Base-by-base conservation (phyloP, 1,284 basidiomycete species). In the Heterobasidion irregulare region DNA sequence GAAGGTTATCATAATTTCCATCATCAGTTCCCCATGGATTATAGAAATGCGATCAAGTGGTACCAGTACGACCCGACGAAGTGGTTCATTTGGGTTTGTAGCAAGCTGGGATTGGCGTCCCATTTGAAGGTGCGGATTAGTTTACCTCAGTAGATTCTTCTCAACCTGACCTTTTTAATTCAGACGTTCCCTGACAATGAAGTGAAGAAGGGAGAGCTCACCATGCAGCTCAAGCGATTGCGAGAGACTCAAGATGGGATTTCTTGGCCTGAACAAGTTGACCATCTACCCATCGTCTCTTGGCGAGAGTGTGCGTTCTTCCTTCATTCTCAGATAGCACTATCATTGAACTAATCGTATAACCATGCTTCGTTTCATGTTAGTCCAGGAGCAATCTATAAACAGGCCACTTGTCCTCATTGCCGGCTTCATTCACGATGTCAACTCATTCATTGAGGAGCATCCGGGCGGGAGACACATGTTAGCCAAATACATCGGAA, bases 1-100 rank as follows among this genome's bases (percentile, higher is more conserved):
- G 92, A 95, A 74, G 92, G 92, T 8, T 95, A 94, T 71, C 92
- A 95, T 72, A 94, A 94, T 70, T 94, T 94, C 71, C 90, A 92
- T 69, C 90, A 89, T 64, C 88, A 91, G 64, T 92, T 92, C 74
- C 90, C 89, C 18, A 88, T 84, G 82, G 89, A 92, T 69, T 92
- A 87, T 72, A 78, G 89, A 50, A 91, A 91, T 66, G 79, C 78
- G 16, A 56, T 85, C 72, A 78, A 77, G 63, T 86, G 81, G 82
- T 84, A 80, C 70, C 85, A 86, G 68, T 86, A 82, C 68, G 80
- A 83, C 63, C 79, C 79, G 4, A 81, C 78, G 16, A 87, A 89
- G 68, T 86, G 91, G 90, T 93, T 95, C 75, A 95, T 96, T 67
- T 81, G 76, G 46, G 63, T 74, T 41, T 85, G 83, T 66, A 75